A percentile compares a stretch with the other conserved stretches of the same genome.
Conservation (phyloP, 257 asterid genomes). For the Solanum microdontum region DNA sequence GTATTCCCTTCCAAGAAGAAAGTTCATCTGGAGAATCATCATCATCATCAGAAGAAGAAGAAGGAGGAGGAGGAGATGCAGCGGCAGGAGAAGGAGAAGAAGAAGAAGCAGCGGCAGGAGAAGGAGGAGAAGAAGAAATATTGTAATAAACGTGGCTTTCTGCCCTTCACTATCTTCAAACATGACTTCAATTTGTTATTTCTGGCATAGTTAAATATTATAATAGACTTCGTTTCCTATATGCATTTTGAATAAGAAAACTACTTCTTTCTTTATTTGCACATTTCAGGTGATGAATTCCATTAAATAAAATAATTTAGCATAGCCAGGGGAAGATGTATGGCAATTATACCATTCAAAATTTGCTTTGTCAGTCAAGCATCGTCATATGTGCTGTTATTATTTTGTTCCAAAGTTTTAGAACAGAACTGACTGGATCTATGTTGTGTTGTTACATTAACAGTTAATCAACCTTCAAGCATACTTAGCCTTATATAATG, state of each 20-base stretch:
- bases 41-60: not conserved
- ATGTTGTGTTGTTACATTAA: too few species aligned
- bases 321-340: not conserved
- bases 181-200: not conserved
- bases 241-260: not conserved
- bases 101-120: not conserved
- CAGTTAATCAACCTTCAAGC: not conserved
- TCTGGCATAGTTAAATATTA: not conserved
- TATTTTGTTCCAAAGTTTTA: not conserved
- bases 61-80: not conserved
- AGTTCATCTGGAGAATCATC: not conserved
- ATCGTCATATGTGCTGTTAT: not conserved
- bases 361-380: not conserved
- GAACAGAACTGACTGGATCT: not conserved
- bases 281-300: not conserved
- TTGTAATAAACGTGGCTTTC: not conserved
- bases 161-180: not conserved
- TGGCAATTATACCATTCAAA: not conserved
- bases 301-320: not conserved
- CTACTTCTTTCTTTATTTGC: not conserved
- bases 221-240: not conserved
- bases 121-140: not conserved
- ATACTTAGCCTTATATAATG: not conserved
- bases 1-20: not conserved
- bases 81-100: not conserved